Conservation (phyloP, 2,329 filamentous ascomycete genomes). For the Neonectria ditissima region DNA sequence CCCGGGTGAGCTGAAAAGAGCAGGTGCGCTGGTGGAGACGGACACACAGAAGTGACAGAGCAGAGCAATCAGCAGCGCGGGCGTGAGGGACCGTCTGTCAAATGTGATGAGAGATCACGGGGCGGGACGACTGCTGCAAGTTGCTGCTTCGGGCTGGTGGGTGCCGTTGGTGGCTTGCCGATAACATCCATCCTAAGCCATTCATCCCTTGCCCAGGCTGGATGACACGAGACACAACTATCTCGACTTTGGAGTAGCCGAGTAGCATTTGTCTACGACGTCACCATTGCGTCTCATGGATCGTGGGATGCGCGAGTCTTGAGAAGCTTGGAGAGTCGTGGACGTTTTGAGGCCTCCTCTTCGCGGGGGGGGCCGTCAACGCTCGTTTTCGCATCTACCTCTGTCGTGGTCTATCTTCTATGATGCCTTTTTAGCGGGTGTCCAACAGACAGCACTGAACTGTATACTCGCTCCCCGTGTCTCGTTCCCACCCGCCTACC, state of each 20-base stretch:
- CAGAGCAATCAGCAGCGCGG: neutral
- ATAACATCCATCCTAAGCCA: slow-evolving; percentile 17
- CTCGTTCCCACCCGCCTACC: neutral
- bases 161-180: slow-evolving; percentile 23
- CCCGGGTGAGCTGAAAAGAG: slow-evolving; percentile 16
- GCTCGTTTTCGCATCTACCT: neutral
- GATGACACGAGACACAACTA: neutral
- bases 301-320: neutral
- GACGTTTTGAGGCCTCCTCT: neutral
- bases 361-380: neutral
- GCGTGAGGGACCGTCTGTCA: neutral
- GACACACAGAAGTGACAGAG: neutral
- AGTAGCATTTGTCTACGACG: neutral
- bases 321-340: neutral
- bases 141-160: slow-evolving; percentile 18
- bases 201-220: slow-evolving; percentile 7
- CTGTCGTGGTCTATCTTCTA: neutral
- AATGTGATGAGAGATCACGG: slow-evolving; percentile 17
- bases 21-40: neutral
- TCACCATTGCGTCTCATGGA: neutral
- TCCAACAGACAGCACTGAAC: neutral
- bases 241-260: neutral
- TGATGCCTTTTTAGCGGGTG: neutral
- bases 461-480: neutral
- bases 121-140: slow-evolving; percentile 16